Evolutionary conservation across 2,329 filamentous ascomycete species (phyloP).

Genomic region (Biscogniauxia sp.): DNA sequence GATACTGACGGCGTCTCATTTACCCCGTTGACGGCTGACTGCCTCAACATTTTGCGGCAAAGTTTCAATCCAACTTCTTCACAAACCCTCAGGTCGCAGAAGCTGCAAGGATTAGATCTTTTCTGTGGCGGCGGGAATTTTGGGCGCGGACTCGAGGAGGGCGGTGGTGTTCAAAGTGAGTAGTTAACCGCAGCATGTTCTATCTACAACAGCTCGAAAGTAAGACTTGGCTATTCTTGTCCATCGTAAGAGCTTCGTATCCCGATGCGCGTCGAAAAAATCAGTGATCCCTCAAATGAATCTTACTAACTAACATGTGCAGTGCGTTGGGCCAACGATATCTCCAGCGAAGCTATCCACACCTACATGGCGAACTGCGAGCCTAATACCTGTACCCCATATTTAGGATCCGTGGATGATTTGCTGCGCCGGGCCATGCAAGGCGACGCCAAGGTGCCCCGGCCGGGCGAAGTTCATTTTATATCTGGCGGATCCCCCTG

Average conservation of each 20-base stretch:
- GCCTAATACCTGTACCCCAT: constrained; percentile 47
- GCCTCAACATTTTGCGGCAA: constrained; percentile 44
- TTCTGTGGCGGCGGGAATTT: constrained; percentile 80
- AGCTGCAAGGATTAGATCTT: constrained; percentile 63
- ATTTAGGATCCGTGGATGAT: constrained; percentile 71
- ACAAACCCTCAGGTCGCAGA: constrained; percentile 23
- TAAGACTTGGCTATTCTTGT: not conserved
- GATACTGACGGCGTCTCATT: constrained; percentile 21
- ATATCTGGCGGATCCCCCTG: constrained; percentile 75
- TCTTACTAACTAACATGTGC: not conserved
- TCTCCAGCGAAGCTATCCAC: constrained; percentile 60
- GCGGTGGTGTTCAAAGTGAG: constrained; percentile 55
- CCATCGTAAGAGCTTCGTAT: not conserved
- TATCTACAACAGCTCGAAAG: not conserved
- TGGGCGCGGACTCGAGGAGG: constrained; percentile 72
- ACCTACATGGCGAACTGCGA: constrained; percentile 69
- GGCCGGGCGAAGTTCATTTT: constrained; percentile 63
- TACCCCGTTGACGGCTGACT: constrained; percentile 34
- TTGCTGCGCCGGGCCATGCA: constrained; percentile 55
- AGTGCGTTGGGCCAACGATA: constrained; percentile 66
- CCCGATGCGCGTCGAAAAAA: not conserved
- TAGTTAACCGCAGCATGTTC: not conserved
- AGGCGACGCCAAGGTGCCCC: constrained; percentile 50
- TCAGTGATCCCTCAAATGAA: not conserved
- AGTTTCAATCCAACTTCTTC: constrained; percentile 48